phyloP scores from a whole-genome alignment of 2,329 filamentous ascomycete species.

The Fusarium sp. region DNA sequence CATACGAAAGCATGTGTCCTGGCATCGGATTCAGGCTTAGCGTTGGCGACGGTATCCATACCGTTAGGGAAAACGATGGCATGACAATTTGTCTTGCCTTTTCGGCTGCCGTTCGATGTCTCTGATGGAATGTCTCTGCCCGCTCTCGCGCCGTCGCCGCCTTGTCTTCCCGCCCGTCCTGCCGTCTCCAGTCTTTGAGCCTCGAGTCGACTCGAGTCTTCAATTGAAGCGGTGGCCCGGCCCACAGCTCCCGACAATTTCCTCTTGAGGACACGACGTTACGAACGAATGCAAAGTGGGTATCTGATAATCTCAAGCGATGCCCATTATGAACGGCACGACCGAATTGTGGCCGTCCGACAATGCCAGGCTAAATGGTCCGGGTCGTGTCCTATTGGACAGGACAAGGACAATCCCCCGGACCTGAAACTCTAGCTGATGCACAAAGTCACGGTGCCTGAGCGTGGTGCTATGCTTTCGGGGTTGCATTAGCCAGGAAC shows the following conservation, averaged over 20 bases:
- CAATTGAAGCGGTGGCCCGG: constrained; percentile 4
- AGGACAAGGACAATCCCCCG: constrained; percentile 7
- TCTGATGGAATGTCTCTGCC: constrained; percentile 28
- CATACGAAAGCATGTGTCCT: constrained; percentile 25
- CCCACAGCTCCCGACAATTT: constrained; percentile 28
- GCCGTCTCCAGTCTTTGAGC: constrained; percentile 24
- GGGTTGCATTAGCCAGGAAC: constrained; percentile 46
- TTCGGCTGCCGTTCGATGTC: constrained; percentile 20
- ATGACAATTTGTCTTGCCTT: constrained; percentile 23
- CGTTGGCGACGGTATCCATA: constrained; percentile 1
- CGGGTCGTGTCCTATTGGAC: constrained; percentile 47
- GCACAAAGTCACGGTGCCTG: constrained; percentile 44
- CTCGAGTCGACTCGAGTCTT: neutral
- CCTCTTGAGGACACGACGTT: constrained; percentile 24
- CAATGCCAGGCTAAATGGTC: constrained; percentile 24
- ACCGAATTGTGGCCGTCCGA: constrained; percentile 39
- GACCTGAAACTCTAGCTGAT: constrained; percentile 51
- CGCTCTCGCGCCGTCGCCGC: constrained; percentile 11
- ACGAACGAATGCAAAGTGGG: constrained; percentile 31
- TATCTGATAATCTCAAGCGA: constrained; percentile 27
- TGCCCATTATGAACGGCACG: constrained; percentile 37
- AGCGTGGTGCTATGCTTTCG: constrained; percentile 34
- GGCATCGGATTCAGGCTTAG: constrained; percentile 12
- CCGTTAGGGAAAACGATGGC: constrained; percentile 12
- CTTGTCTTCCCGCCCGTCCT: neutral